Base-by-base conservation (phyloP, 495 filamentous ascomycete genomes). In the Aspergillus affinis region DNA sequence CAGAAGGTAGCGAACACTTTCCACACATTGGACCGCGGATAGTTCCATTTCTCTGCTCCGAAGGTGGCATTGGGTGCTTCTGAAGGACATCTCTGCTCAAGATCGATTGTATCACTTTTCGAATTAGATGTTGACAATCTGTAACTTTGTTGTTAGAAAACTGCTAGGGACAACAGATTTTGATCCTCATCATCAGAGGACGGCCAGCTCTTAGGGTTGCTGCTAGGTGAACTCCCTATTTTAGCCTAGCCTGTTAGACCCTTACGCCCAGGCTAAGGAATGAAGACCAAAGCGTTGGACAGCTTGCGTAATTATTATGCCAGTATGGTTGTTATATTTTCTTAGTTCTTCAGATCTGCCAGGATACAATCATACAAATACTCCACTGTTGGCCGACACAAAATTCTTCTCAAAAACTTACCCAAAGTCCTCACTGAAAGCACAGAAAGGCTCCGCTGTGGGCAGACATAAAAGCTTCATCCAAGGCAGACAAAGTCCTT, bases 1-100 rank as follows among this genome's bases (percentile, higher is more conserved):
- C 83, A 90, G 63, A 90, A 86, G 18, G 87, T 85, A 3, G 86
- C 71, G 41, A 86, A 72, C n/a, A 84, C 78, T 13, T 90, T 82
- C 61, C 75, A 85, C 8, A 86, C 75, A 72, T 92, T 93, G n/a
- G 77, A 75, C 8, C 75, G 70, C 2, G 89, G 82, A 21, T 81
- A 65, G 64, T 96, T 93, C 91, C 91, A 95, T 71, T 52, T 45
- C 13, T 58, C 55, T 12, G 26, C 17, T 7, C 48, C 55, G 15
- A 10, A 21, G 17, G 41, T 50, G 10, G 50, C n/a, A 20, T 29
- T 27, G 17, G 27, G 32, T 10, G 47, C n/a, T 44, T 49, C 20
- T 15, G 27, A 4, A 1, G 47, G 23, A n/a, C 9, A 26, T 8
- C 27, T 13, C 6, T 26, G 32, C 17, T 49, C 19, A 20, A 13